Conservation (phyloP, 2,329 filamentous ascomycete species). For the Monosporascus sp. region DNA sequence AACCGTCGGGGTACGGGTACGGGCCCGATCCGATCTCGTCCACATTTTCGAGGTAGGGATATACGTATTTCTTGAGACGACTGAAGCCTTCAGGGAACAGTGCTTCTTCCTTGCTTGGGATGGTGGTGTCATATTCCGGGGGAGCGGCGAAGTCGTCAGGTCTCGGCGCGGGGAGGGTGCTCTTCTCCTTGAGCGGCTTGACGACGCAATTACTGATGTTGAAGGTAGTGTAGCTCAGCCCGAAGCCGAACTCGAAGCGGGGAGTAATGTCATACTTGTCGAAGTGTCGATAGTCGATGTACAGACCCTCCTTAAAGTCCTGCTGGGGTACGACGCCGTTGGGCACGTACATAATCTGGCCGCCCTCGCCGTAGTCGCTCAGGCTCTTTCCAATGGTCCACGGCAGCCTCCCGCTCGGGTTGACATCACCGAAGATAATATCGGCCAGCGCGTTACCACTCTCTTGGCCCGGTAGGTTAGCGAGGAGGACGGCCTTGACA, state of each 20-base stretch:
- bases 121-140: slow-evolving; percentile 47
- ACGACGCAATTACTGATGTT: slow-evolving; percentile 51
- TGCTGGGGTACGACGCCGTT: slow-evolving; percentile 72
- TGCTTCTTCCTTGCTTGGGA: slow-evolving; percentile 50
- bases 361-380: slow-evolving; percentile 70
- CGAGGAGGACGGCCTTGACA: slow-evolving; percentile 73
- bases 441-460: slow-evolving; percentile 77
- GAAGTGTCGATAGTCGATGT: slow-evolving; percentile 86
- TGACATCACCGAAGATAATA: slow-evolving; percentile 71
- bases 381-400: slow-evolving; percentile 77
- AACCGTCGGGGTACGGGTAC: slow-evolving; percentile 52
- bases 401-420: slow-evolving; percentile 75
- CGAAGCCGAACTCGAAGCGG: slow-evolving; percentile 81
- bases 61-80: slow-evolving; percentile 64
- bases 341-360: slow-evolving; percentile 62
- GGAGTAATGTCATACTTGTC: slow-evolving; percentile 70
- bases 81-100: slow-evolving; percentile 57
- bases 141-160: slow-evolving; percentile 38
- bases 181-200: slow-evolving; percentile 40
- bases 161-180: slow-evolving; percentile 30
- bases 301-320: slow-evolving; percentile 75
- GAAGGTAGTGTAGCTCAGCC: slow-evolving; percentile 76
- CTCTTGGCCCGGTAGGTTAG: slow-evolving; percentile 84
- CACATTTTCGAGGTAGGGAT: slow-evolving; percentile 58
- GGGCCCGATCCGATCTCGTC: slow-evolving; percentile 35